Percentiles rank a stretch among this genome's conserved stretches.
Conservation (phyloP, 1,284 basidiomycete genomes). For the Cutaneotrichosporon cyanovorans region DNA sequence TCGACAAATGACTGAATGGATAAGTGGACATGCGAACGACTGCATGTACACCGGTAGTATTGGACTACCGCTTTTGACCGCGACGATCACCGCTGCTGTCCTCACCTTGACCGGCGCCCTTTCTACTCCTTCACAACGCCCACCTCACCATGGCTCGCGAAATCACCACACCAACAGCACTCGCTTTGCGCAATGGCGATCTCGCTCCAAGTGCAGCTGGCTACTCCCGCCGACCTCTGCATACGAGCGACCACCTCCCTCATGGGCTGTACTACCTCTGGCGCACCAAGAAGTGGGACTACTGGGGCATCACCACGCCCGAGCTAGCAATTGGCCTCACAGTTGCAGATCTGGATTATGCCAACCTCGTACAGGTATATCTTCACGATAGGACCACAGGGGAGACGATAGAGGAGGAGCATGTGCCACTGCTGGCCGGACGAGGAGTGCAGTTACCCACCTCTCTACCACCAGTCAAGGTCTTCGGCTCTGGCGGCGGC, state of each 20-base stretch:
- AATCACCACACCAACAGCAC: no score
- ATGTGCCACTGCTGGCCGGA: not conserved
- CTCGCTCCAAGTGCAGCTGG: not conserved
- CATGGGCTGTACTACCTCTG: not conserved
- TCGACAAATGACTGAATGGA: no score
- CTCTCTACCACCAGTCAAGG: not conserved
- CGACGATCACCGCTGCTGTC: no score
- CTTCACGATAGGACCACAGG: not conserved
- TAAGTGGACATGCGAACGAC: no score
- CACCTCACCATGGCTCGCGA: no score
- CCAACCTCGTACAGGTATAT: slow-evolving; percentile 2
- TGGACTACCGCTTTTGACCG: no score
- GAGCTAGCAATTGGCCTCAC: slow-evolving; percentile 3
- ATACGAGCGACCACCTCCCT: not conserved
- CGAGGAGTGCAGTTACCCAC: not conserved
- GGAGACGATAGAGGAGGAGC: slow-evolving; percentile 1
- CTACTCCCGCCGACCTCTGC: not conserved
- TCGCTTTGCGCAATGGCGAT: no score
- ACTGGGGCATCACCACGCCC: slow-evolving; percentile 2
- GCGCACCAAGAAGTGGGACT: slow-evolving; percentile 7
- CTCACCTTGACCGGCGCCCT: no score
- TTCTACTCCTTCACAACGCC: no score
- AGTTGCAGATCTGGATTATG: slow-evolving; percentile 6
- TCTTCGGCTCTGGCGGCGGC: not conserved
- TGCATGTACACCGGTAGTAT: no score